A percentile compares a stretch with the other conserved stretches of the same genome.
phyloP scores from a whole-genome alignment of 2,329 filamentous ascomycete species.

The Tolypocladium endophyticum region DNA sequence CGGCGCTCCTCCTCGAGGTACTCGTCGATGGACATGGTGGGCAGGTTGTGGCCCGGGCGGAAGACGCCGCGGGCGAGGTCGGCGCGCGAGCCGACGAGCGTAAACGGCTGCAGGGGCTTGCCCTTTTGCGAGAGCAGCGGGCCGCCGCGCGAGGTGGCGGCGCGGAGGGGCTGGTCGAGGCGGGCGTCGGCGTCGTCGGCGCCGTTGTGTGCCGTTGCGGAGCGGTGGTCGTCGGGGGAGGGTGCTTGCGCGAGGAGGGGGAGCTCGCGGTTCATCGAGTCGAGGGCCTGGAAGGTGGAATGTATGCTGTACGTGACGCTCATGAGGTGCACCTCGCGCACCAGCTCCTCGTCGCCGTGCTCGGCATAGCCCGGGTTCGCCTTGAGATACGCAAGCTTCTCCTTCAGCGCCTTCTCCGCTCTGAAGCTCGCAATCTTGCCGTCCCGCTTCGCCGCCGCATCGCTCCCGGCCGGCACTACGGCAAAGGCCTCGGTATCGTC shows the following conservation, averaged over 20 bases:
- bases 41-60: conserved; percentile 79
- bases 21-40: conserved; percentile 97
- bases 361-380: conserved; percentile 40
- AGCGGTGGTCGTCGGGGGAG: conserved; percentile 28
- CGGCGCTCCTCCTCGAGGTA: conserved; percentile 86
- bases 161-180: conserved; percentile 54
- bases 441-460: conserved; percentile 60
- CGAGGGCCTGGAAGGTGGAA: conserved; percentile 76
- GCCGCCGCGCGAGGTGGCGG: conserved; percentile 42
- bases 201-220: conserved; percentile 22
- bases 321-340: conserved; percentile 68
- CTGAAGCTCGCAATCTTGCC: conserved; percentile 80
- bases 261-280: conserved; percentile 74
- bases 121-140: conserved; percentile 70
- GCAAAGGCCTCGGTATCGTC: conserved; percentile 65
- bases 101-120: conserved; percentile 85
- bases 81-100: conserved; percentile 65
- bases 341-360: conserved; percentile 71
- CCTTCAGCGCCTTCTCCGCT: conserved; percentile 75
- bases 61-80: conserved; percentile 76
- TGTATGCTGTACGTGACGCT: conserved; percentile 65
- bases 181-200: conserved; percentile 42
- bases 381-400: conserved; percentile 57
- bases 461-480: conserved; percentile 46
- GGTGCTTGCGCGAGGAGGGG: conserved; percentile 72